Conservation (phyloP, 1,284 basidiomycete genomes). For the Laetiporus sulphureus region DNA sequence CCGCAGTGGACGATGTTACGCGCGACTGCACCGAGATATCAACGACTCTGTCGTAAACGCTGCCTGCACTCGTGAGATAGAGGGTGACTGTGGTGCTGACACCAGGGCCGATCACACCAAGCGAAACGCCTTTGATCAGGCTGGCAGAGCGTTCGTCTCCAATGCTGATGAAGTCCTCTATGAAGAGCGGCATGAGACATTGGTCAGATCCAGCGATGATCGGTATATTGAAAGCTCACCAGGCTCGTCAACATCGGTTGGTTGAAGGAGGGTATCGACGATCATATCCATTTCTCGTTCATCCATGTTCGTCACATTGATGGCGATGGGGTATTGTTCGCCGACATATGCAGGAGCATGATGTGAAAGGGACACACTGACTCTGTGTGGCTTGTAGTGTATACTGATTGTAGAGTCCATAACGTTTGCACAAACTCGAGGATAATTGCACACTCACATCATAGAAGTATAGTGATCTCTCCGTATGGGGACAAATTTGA, state of each 20-base stretch:
- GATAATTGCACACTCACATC: slow-evolving; percentile 33
- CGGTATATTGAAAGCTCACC: slow-evolving; percentile 35
- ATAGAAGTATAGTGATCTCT: slow-evolving; percentile 42
- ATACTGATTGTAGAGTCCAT: too few relatives aligned
- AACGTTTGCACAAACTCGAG: too few relatives aligned
- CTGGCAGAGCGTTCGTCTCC: slow-evolving; percentile 58
- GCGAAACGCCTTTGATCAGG: slow-evolving; percentile 63
- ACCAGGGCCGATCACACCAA: slow-evolving; percentile 57
- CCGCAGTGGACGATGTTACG: slow-evolving; percentile 15
- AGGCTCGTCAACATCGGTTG: slow-evolving; percentile 69
- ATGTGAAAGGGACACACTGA: slow-evolving; percentile 52
- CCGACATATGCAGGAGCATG: slow-evolving; percentile 66
- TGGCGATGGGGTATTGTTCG: slow-evolving; percentile 65
- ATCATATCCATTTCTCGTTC: slow-evolving; percentile 57
- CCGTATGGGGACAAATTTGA: slow-evolving; percentile 44
- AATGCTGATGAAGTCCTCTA: slow-evolving; percentile 59
- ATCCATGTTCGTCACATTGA: slow-evolving; percentile 67
- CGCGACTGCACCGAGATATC: slow-evolving; percentile 73
- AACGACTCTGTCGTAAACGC: slow-evolving; percentile 56
- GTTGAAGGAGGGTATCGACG: slow-evolving; percentile 73
- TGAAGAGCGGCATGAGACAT: not conserved
- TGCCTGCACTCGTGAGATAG: slow-evolving; percentile 50
- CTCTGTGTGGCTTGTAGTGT: slow-evolving; percentile 51
- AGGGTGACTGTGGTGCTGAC: slow-evolving; percentile 51
- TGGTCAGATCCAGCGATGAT: too few relatives aligned